Evolutionary conservation across 306 rosid genomes (phyloP), one percentile per base, ranked within the genome.

Genomic region (Lathyrus sativus): DNA sequence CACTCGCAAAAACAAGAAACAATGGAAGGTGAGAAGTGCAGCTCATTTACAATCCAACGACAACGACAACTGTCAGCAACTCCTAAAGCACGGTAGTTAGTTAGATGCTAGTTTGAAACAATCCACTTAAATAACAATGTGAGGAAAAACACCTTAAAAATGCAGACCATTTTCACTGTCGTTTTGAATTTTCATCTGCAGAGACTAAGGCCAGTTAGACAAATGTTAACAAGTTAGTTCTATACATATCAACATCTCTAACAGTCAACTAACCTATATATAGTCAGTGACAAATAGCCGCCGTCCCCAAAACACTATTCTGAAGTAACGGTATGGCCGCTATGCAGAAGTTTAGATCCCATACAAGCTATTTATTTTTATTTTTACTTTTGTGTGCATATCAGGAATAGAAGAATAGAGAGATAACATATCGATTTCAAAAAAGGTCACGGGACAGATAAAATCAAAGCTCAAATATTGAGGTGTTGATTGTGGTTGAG

Each of bases 131-230:
- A 49, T 49, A 49, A 49, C 55, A 49, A 15, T 15, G 12, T 5
- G 11, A 49, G 2, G 45, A 3, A 3, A 41, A 41, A 41, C 39
- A 7, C 39, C 39, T 35, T 7, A 35, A 35, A 35, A 41, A 41
- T 2, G 13, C 45, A 41, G 45, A 41, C 10, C 45, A 41, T 10
- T 17, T 49, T 42, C 46, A 39, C 42, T n/a, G 9, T 15, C 43
- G 35, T 65, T 44, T 44, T 6, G 48, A 11, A 54, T 42, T 53
- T 64, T 54, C 66, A 29, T 67, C 41, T 46, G 67, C 46, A 24
- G 38, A 73, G 41, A 49, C 55, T 49, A 49, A 7, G 12, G 12
- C 12, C 28, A 17, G 15, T 19, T 49, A 49, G 26, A 60, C 61
- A 61, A 15, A 10, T 31, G 60, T 31, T 5, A 9, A 11, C 58